Conservation (phyloP, 176 grass and related monocot genomes). For the Coix lacrymajobi region DNA sequence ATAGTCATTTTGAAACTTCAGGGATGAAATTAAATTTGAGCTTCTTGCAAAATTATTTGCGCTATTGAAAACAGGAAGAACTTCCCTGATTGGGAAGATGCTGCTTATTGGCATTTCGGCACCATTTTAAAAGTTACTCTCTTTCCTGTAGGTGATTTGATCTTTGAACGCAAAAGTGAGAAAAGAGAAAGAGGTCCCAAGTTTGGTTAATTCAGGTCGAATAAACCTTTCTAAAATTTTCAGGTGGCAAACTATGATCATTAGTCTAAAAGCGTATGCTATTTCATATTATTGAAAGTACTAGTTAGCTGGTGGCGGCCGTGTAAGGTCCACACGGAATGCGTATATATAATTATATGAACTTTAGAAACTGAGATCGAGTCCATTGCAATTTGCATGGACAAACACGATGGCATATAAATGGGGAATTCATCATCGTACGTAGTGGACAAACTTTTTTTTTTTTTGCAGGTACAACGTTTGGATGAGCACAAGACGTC, state of each 20-base stretch:
- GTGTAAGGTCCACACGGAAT: not conserved
- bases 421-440: no score
- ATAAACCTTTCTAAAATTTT: not conserved
- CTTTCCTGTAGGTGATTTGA: not conserved
- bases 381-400: not conserved
- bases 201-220: not conserved
- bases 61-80: no score
- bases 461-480: no score
- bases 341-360: not conserved
- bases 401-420: not conserved
- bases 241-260: not conserved
- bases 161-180: not conserved
- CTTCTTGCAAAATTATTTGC: not conserved
- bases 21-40: not conserved
- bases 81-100: no score
- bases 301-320: not conserved
- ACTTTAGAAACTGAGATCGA: not conserved
- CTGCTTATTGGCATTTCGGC: not conserved
- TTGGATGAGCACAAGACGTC: no score
- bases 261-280: not conserved
- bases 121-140: not conserved
- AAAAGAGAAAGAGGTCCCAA: not conserved
- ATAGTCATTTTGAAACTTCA: no score
- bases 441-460: no score
- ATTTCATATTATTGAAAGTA: not conserved